These are phyloP conservation scores for Heimioporus sp. DNA, from an alignment of 768 basidiomycete species.

Conservation along the genomic window DNA sequence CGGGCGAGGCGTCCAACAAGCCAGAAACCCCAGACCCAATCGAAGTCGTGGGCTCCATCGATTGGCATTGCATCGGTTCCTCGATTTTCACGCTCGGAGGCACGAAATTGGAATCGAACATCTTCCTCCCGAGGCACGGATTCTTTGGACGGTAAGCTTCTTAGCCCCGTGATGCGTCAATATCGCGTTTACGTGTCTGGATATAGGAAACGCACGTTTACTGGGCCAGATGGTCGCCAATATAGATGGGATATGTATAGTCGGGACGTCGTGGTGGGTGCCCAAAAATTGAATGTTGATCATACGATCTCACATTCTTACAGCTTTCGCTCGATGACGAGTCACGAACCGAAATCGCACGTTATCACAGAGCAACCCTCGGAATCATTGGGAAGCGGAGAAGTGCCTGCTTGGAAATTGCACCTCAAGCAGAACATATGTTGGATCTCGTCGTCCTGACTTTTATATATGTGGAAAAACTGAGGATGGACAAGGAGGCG, in stretches of 20 bases:
- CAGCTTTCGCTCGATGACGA: conserved; percentile 22
- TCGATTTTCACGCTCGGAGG: conserved; percentile 31
- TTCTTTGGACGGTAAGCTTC: conserved; percentile 12
- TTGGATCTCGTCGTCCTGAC: conserved; percentile 26
- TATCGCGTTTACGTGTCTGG: too few species aligned
- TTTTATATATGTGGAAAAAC: conserved; percentile 31
- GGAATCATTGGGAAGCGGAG: conserved; percentile 25
- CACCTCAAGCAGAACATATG: conserved; percentile 22
- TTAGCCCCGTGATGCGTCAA: too few species aligned
- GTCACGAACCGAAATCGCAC: conserved; percentile 12
- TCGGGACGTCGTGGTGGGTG: conserved; percentile 12
- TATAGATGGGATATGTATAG: conserved; percentile 31
- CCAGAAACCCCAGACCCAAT: conserved; percentile 17
- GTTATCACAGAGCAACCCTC: conserved; percentile 20
- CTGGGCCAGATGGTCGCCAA: conserved; percentile 28
- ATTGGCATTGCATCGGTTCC: conserved; percentile 29
- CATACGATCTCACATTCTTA: not conserved
- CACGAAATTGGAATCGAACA: conserved; percentile 20
- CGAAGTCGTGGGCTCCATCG: conserved; percentile 30
- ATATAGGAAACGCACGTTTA: conserved; percentile 28
- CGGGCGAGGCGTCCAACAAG: not conserved
- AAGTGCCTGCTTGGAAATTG: conserved; percentile 21
- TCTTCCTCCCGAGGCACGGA: conserved; percentile 23
- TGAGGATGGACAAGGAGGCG: conserved; percentile 25
- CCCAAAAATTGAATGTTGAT: not conserved